Percentiles rank a stretch among this genome's conserved stretches.
These are phyloP conservation scores for Ceratobasidium sp. DNA, from an alignment of 1,284 basidiomycete genomes.

Conservation along the genomic window DNA sequence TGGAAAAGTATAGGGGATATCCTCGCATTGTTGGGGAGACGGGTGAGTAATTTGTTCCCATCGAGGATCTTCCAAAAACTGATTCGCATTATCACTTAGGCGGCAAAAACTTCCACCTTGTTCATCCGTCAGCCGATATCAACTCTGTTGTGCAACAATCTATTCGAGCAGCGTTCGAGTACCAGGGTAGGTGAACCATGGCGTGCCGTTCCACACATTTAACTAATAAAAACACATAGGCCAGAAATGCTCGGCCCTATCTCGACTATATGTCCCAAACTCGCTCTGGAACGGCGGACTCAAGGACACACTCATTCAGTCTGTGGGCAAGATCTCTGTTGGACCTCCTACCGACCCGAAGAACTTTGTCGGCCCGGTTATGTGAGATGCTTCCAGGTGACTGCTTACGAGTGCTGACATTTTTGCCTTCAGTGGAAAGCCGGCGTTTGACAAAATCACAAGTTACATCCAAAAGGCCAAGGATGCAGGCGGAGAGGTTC, in stretches of 20 bases:
- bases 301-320: slow-evolving; percentile 77
- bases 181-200: slow-evolving; percentile 70
- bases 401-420: not conserved
- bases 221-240: slow-evolving; percentile 54
- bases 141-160: slow-evolving; percentile 88
- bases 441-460: slow-evolving; percentile 89
- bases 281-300: slow-evolving; percentile 90
- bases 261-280: slow-evolving; percentile 87
- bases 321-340: slow-evolving; percentile 85
- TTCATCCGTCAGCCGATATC: slow-evolving; percentile 88
- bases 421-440: slow-evolving; percentile 62
- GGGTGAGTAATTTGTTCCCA: slow-evolving; percentile 47
- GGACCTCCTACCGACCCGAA: slow-evolving; percentile 80
- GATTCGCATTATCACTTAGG: slow-evolving; percentile 53
- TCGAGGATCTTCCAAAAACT: not conserved
- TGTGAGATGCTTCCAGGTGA: slow-evolving; percentile 59
- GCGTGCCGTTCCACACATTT: slow-evolving; percentile 21
- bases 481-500: slow-evolving; percentile 85
- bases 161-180: slow-evolving; percentile 93
- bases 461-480: slow-evolving; percentile 89
- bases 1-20: slow-evolving; percentile 87
- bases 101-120: slow-evolving; percentile 97
- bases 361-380: slow-evolving; percentile 96
- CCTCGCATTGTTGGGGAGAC: slow-evolving; percentile 97
- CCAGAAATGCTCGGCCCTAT: slow-evolving; percentile 97